A percentile compares a stretch with the other conserved stretches of the same genome.
Evolutionary conservation across 306 rosid genomes (phyloP).

Genomic region (Trichosanthes cucumerina): DNA sequence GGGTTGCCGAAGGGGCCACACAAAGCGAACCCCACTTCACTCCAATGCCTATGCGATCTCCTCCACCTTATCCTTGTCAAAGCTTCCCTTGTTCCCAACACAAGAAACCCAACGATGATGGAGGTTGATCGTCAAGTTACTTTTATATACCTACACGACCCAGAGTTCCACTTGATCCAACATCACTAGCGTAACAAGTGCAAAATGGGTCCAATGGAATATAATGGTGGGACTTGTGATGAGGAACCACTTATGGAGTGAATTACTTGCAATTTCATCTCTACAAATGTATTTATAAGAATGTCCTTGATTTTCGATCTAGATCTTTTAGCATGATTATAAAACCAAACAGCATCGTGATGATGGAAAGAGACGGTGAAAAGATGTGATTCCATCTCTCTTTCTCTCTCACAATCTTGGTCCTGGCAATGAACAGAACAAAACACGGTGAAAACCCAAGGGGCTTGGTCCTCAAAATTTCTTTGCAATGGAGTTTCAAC

Average conservation of each 20-base stretch:
- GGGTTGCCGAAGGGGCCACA: not conserved
- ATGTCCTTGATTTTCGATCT: constrained; percentile 15
- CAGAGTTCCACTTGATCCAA: not conserved
- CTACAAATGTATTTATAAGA: constrained; percentile 13
- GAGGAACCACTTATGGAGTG: too few relatives aligned
- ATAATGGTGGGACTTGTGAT: not conserved
- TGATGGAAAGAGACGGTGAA: too few relatives aligned
- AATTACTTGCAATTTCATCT: constrained; percentile 3
- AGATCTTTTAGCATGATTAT: not conserved
- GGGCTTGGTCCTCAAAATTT: not conserved
- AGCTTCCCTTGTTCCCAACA: constrained; percentile 25
- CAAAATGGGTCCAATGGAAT: constrained; percentile 19
- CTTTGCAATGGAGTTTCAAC: not conserved
- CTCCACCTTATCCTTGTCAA: constrained; percentile 4
- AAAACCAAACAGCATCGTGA: not conserved
- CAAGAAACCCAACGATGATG: constrained; percentile 16
- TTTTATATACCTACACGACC: not conserved
- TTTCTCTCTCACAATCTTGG: not conserved
- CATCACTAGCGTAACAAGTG: not conserved
- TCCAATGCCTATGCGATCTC: constrained; percentile 16
- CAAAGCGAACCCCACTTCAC: not conserved
- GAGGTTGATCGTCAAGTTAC: constrained; percentile 22
- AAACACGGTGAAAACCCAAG: not conserved
- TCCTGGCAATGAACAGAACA: not conserved
- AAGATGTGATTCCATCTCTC: too few relatives aligned